A percentile compares a stretch with the other conserved stretches of the same genome.
Conservation (phyloP, 1,284 basidiomycete genomes). For the Ustilago lituana region DNA sequence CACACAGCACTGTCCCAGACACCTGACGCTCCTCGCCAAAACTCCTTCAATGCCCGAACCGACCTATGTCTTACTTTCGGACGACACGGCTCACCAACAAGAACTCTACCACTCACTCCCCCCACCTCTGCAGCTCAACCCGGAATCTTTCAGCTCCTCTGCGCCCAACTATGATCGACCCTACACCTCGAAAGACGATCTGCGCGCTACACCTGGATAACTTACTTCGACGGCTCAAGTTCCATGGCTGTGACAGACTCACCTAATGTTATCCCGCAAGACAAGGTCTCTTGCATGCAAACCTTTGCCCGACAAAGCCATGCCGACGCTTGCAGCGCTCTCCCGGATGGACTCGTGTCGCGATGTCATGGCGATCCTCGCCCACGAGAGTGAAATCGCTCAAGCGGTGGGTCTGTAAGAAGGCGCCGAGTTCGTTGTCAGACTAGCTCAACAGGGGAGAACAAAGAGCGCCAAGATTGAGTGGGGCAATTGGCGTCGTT, state of each 20-base stretch:
- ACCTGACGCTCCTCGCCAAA: constrained; percentile 14
- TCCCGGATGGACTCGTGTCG: constrained; percentile 15
- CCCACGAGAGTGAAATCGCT: constrained; percentile 17
- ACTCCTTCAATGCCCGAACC: background rate
- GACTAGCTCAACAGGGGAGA: constrained; percentile 6
- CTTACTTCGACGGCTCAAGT: constrained; percentile 18
- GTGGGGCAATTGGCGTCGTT: constrained; percentile 1
- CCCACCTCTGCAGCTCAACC: constrained; percentile 13
- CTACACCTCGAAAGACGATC: constrained; percentile 6
- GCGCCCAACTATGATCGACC: background rate
- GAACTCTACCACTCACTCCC: constrained; percentile 28
- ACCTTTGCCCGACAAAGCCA: constrained; percentile 19
- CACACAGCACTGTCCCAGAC: constrained; percentile 30
- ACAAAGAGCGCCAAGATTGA: constrained; percentile 21
- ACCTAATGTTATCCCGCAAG: constrained; percentile 4
- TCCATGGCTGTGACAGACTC: constrained; percentile 6
- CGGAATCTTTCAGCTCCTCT: constrained; percentile 5
- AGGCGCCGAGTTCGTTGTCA: constrained; percentile 8
- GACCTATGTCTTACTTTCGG: constrained; percentile 15
- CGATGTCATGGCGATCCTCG: constrained; percentile 33
- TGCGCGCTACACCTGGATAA: constrained; percentile 18
- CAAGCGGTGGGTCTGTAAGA: constrained; percentile 11
- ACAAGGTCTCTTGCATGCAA: constrained; percentile 22
- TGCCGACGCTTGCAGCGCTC: constrained; percentile 13
- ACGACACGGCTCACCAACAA: constrained; percentile 27